phyloP scores from a whole-genome alignment of 129 eudicot species.

The Ambrosia trifida region DNA sequence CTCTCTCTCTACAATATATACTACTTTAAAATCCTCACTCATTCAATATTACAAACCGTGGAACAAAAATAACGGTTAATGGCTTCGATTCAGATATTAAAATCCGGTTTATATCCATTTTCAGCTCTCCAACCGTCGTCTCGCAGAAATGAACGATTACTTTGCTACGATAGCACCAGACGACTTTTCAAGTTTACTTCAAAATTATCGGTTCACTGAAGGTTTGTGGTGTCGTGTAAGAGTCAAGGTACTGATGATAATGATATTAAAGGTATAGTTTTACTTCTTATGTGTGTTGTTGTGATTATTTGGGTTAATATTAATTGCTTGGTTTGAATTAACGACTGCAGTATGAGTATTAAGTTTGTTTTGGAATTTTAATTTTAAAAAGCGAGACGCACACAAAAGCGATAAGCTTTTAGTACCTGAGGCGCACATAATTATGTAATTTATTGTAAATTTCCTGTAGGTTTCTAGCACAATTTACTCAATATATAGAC shows the following conservation, averaged over 20 bases:
- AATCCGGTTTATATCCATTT: conserved; percentile 48
- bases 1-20: not conserved
- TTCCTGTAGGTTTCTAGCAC: too few relatives aligned
- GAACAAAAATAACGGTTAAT: conserved; percentile 16
- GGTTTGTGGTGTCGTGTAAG: conserved; percentile 46
- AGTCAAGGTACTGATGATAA: conserved; percentile 42
- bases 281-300: not conserved
- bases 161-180: conserved; percentile 35
- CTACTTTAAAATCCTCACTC: not conserved
- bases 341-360: not conserved
- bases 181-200: conserved; percentile 29
- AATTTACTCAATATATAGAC: too few relatives aligned
- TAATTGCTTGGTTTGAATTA: too few relatives aligned
- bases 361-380: too few relatives aligned
- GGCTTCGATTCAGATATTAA: conserved; percentile 60
- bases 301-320: not conserved
- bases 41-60: not conserved
- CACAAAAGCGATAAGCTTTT: too few relatives aligned
- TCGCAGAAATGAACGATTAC: conserved; percentile 28
- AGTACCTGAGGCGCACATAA: too few relatives aligned
- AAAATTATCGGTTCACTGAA: conserved; percentile 17
- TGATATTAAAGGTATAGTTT: conserved; percentile 51
- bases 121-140: conserved; percentile 39
- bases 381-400: too few relatives aligned
- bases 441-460: too few relatives aligned